Base-by-base conservation (phyloP, 75 land plant genomes). In the Cryptomeria japonica region DNA sequence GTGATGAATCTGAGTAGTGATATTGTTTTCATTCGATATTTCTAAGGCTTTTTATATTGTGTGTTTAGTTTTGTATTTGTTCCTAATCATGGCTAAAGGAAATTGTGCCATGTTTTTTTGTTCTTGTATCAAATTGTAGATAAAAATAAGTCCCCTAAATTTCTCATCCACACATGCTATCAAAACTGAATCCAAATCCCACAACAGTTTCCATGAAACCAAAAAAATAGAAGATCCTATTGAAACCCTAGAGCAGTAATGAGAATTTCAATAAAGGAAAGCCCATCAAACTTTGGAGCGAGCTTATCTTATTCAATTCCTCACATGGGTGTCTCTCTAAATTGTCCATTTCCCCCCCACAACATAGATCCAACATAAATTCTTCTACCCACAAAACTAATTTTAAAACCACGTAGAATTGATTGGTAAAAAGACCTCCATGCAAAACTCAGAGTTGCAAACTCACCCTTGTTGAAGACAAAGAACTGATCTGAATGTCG, bases 181-280 rank as follows among this genome's bases (percentile, higher is more conserved):
- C 72, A 68, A 68, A 6, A 7, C 72, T n/a, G n/a, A 28, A 68
- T 5, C 72, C 56, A 55, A 51, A 51, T 51, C 12, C 13, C 12
- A 55, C 2, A 2, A 49, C 12, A 49, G 14, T 15, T 18, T 3
- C 58, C 58, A 15, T 55, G 58, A 68, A 68, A 68, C 73, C 32
- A 28, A 51, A 51, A 51, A 51, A 3, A 51, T 1, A 51, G 11
- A 51, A 14, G 0, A 14, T 14, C 3, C 19, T 18, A 15, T 10
- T 55, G 19, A 55, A 55, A 55, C 58, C 42, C 3, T 41, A 41
- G 92, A 53, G 92, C 90, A 39, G 92, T 91, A 36, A 89, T 84
- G 41, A 91, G 86, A 34, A 89, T 89, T 72, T 91, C 92, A 68
- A 91, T 91, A 51, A 91, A 91, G 47, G 89, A 87, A 68, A 91